Conservation (phyloP, 805 yeast genomes). For the Ascoidea tarda region DNA sequence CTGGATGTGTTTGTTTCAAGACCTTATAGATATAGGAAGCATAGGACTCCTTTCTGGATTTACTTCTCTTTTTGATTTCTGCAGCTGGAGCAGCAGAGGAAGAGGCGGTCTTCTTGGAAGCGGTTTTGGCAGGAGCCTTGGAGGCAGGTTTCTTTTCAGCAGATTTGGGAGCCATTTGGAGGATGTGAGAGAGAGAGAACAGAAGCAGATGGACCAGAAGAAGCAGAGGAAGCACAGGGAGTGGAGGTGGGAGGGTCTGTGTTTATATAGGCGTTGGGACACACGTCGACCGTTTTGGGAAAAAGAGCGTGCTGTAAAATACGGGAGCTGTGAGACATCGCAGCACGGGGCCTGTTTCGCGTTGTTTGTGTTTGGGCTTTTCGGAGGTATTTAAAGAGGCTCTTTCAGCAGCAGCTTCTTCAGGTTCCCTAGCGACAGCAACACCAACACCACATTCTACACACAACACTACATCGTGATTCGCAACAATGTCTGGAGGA, state of each 20-base stretch:
- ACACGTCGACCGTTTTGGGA: not conserved
- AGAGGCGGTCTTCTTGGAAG: slow-evolving; percentile 80
- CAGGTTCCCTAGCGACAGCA: too few relatives aligned
- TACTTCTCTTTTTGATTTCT: slow-evolving; percentile 65
- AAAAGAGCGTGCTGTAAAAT: not conserved
- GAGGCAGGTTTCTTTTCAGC: slow-evolving; percentile 61
- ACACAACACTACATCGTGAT: too few relatives aligned
- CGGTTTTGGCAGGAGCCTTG: slow-evolving; percentile 93
- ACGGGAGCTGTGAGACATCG: not conserved
- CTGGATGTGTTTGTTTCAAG: slow-evolving; percentile 97
- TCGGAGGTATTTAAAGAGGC: too few relatives aligned
- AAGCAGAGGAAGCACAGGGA: not conserved
- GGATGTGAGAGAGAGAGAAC: not conserved
- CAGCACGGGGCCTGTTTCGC: not conserved
- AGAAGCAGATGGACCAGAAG: not conserved
- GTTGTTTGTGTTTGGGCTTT: too few relatives aligned
- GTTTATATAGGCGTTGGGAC: not conserved
- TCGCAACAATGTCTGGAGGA: slow-evolving; percentile 53
- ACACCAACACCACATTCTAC: too few relatives aligned
- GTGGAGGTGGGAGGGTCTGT: too few relatives aligned
- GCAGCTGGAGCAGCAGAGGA: slow-evolving; percentile 27
- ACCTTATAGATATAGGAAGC: slow-evolving; percentile 98
- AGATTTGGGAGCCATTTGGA: slow-evolving; percentile 46
- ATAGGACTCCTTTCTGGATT: slow-evolving; percentile 96
- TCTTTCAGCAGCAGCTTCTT: too few relatives aligned